Evolutionary conservation across 139 green algal genomes (phyloP).

Genomic region (Chlorella vulgaris): DNA sequence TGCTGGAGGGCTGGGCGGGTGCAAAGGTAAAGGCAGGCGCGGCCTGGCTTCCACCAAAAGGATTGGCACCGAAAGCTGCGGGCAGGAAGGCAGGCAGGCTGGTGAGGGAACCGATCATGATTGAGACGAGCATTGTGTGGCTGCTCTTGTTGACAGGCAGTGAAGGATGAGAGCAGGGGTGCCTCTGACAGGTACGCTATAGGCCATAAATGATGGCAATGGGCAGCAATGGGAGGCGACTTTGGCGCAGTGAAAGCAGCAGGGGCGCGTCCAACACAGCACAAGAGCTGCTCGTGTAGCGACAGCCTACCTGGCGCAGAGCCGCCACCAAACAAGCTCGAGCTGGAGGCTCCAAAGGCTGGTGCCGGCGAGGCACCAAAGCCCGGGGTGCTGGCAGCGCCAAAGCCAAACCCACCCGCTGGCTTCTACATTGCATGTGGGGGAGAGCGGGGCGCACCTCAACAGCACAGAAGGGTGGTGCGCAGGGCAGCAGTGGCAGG

Average conservation of each 20-base stretch:
- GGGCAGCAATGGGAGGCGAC: no score
- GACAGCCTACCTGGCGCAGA: neutral
- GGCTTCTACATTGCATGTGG: neutral
- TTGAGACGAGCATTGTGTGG: no score
- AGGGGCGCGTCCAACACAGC: no score
- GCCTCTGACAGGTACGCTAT: no score
- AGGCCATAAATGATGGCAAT: no score
- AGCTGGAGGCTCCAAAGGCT: constrained; percentile 39
- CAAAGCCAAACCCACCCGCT: constrained; percentile 39
- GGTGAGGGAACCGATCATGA: no score
- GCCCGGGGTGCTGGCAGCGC: constrained; percentile 6
- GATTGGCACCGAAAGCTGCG: constrained; percentile 7
- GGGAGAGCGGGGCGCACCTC: no score
- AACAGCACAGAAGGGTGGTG: neutral
- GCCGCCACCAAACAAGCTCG: constrained; percentile 32
- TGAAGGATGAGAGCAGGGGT: no score
- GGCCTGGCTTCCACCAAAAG: constrained; percentile 58
- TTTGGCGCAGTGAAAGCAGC: neutral
- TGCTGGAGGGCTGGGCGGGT: neutral
- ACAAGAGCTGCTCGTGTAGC: constrained; percentile 3
- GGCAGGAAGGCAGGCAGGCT: neutral
- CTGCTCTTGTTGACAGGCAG: no score
- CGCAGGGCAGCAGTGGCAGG: no score
- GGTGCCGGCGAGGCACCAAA: constrained; percentile 50
- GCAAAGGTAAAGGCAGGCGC: constrained; percentile 29